Base-by-base conservation (phyloP, 108 stramenopile genomes). In the Craspedostauros australis region DNA sequence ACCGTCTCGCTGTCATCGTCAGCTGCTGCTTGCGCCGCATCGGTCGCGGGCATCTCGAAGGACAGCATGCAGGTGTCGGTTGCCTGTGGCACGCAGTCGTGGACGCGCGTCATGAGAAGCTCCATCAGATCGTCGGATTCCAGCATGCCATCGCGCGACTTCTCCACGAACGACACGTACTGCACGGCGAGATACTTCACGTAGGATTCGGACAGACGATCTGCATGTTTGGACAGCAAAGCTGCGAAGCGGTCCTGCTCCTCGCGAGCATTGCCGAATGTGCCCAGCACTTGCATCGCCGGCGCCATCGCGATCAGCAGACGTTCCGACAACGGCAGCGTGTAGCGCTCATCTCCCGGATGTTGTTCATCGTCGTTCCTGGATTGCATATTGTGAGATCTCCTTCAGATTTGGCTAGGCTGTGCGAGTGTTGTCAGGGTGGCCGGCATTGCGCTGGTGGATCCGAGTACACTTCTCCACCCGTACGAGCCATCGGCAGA, bases 191-290 rank as follows among this genome's bases (percentile, higher is more conserved):
- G 51, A 26, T 46, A 50, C 30, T 42, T 52, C 3, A 77, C 22
- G 47, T 80, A 79, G 22, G 70, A 61, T 3, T 61, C 22, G 5
- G 83, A 73, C 15, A 79, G 79, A 27, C 50, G 39, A 6, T 30
- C 29, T 1, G 50, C 37, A 6, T 52, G 58, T 1, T 45, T 36
- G 53, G 59, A 64, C 25, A 75, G 44, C 6, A 51, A 39, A 8
- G 5, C 25, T 5, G 64, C 63, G 61, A 72, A 65, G 25, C 7
- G 14, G 30, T 72, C 57, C 46, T 72, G 71, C 18, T 44, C 31
- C 5, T 57, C 9, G 18, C n/a, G n/a, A n/a, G n/a, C n/a, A n/a
- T n/a, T n/a, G n/a, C n/a, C n/a, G n/a, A n/a, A n/a, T n/a, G n/a
- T n/a, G n/a, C n/a, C n/a, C n/a, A n/a, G n/a, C n/a, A n/a, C n/a